Percentiles rank a stretch among this genome's conserved stretches.
Evolutionary conservation across 129 eudicot species (phyloP).

Genomic region (Centaurea solstitialis): DNA sequence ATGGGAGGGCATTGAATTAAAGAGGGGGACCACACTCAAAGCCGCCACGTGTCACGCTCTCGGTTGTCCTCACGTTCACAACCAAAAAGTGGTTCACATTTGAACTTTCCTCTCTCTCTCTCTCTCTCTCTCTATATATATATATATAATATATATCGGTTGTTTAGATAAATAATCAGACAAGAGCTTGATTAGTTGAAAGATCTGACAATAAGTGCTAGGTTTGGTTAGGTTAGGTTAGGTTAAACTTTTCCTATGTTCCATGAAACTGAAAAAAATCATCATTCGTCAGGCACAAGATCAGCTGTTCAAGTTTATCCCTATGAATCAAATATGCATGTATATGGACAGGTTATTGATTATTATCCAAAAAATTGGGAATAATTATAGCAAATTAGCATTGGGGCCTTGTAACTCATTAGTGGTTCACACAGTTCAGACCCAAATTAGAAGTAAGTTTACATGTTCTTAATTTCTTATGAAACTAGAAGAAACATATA

Average conservation of each 20-base stretch:
- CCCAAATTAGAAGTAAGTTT: not conserved
- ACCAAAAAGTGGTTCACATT: no score
- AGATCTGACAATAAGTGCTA: not conserved
- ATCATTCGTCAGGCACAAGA: not conserved
- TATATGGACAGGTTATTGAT: not conserved
- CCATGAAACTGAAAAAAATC: not conserved
- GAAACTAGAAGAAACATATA: not conserved
- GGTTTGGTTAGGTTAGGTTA: not conserved
- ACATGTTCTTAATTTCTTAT: not conserved
- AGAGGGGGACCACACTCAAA: no score
- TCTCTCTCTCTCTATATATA: no score
- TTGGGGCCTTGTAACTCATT: not conserved
- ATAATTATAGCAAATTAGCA: not conserved
- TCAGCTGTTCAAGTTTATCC: not conserved
- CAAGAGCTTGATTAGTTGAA: not conserved
- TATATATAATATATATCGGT: not conserved
- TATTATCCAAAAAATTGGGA: not conserved
- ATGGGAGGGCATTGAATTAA: no score
- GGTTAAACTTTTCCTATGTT: not conserved
- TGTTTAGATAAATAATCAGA: not conserved
- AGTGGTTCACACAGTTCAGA: constrained; percentile 4
- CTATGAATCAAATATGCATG: not conserved
- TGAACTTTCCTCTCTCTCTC: no score
- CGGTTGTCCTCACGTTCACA: no score
- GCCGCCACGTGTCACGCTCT: no score